A percentile compares a stretch with the other conserved stretches of the same genome.
phyloP scores from a whole-genome alignment of 192 early-diverging fungal genomes.

The Funneliformis geosporum region DNA sequence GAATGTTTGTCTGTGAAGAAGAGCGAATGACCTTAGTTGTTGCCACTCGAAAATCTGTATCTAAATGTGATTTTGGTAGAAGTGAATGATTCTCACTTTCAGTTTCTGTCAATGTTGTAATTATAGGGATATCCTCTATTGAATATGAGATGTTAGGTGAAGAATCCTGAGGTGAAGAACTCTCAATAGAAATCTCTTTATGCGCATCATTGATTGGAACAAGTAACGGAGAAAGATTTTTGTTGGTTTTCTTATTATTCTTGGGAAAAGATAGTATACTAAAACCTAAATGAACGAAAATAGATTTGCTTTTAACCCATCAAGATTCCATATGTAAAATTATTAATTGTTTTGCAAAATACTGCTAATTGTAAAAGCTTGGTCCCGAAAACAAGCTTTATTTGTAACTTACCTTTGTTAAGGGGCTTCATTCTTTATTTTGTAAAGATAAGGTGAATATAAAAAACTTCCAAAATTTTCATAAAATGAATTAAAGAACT shows the following conservation, averaged over 20 bases:
- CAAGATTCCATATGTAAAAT: too few relatives aligned
- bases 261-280: slow-evolving; percentile 14
- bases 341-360: not conserved
- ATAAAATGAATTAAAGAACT: not conserved
- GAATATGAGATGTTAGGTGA: too few relatives aligned
- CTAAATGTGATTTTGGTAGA: not conserved
- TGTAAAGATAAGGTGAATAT: not conserved
- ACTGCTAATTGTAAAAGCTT: not conserved
- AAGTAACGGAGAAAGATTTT: slow-evolving; percentile 9
- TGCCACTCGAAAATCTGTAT: not conserved
- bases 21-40: not conserved
- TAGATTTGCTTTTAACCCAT: not conserved
- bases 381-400: not conserved
- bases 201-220: not conserved
- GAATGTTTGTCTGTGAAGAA: not conserved
- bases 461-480: not conserved
- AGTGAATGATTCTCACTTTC: not conserved
- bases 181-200: not conserved
- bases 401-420: not conserved
- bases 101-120: not conserved
- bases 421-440: not conserved
- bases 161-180: not conserved
- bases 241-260: not conserved
- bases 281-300: not conserved
- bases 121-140: not conserved